Conservation (phyloP, 2,329 filamentous ascomycete species). For the Aspergillaceae sp. region DNA sequence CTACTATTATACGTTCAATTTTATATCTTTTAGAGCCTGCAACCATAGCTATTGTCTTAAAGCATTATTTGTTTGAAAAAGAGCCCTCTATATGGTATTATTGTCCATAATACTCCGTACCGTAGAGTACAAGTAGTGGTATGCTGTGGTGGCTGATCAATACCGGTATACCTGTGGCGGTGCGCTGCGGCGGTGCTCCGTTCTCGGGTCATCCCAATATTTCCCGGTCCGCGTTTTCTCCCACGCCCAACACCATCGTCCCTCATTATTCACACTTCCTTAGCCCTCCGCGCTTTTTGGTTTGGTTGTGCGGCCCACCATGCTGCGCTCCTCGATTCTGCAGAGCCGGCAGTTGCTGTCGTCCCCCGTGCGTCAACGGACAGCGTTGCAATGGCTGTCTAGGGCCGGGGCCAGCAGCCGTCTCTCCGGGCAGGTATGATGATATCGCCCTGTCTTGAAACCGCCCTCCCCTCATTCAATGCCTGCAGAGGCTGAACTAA, state of each 20-base stretch:
- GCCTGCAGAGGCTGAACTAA: slow-evolving; percentile 19
- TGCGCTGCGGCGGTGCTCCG: slow-evolving; percentile 18
- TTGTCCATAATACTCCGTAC: not conserved
- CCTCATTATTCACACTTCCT: slow-evolving; percentile 7
- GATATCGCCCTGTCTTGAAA: slow-evolving; percentile 15
- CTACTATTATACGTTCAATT: slow-evolving; percentile 1
- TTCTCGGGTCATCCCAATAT: slow-evolving; percentile 26
- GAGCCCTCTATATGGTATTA: not conserved
- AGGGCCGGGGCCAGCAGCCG: slow-evolving; percentile 30
- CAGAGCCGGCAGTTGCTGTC: slow-evolving; percentile 38
- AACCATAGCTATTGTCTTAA: too few relatives aligned
- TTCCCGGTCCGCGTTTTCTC: slow-evolving; percentile 24
- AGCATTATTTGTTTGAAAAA: too few relatives aligned
- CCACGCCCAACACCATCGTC: slow-evolving; percentile 19
- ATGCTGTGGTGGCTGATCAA: too few relatives aligned
- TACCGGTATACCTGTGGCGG: slow-evolving; percentile 3
- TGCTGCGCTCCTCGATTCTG: slow-evolving; percentile 49
- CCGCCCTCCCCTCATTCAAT: slow-evolving; percentile 4
- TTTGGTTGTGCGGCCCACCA: slow-evolving; percentile 40
- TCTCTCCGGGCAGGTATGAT: slow-evolving; percentile 34
- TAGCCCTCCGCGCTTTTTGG: slow-evolving; percentile 17
- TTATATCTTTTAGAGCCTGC: too few relatives aligned
- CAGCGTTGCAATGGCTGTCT: slow-evolving; percentile 37
- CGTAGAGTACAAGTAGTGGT: too few relatives aligned
- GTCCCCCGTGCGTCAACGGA: slow-evolving; percentile 28